These are phyloP conservation scores for Ambrosia hybrid DNA, from an alignment of 140 eudicot genomes.

Conservation along the genomic window DNA sequence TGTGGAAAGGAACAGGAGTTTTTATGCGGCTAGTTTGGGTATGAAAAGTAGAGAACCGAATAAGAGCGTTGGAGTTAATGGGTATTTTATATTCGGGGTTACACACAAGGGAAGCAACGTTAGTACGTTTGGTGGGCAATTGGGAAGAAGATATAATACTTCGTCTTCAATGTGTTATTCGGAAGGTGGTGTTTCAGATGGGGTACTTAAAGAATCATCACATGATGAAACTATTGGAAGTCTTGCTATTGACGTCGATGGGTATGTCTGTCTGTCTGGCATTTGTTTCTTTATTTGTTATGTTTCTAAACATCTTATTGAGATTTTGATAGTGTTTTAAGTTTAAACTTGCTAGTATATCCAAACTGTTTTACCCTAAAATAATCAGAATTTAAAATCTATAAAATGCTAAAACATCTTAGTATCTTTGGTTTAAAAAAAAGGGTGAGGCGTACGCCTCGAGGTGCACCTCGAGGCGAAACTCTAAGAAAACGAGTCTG, in stretches of 20 bases:
- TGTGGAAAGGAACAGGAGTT: conserved; percentile 41
- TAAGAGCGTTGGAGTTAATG: conserved; percentile 25
- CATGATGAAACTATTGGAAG: conserved; percentile 48
- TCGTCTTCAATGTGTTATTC: conserved; percentile 54
- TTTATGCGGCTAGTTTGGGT: conserved; percentile 42
- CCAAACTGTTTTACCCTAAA: not conserved
- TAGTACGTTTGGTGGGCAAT: conserved; percentile 24
- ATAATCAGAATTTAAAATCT: not conserved
- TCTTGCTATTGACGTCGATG: conserved; percentile 53
- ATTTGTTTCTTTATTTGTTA: not conserved
- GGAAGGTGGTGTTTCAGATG: conserved; percentile 44
- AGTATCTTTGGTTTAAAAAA: not conserved
- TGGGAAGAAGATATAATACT: conserved; percentile 28
- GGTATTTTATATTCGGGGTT: conserved; percentile 43
- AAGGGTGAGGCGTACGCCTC: no score
- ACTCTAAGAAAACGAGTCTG: no score
- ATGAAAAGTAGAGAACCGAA: conserved; percentile 45
- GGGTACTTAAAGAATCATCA: conserved; percentile 45
- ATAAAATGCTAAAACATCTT: not conserved
- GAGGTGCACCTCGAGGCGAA: no score
- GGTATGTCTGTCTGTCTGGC: conserved; percentile 39
- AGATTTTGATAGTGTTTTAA: not conserved
- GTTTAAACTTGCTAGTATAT: not conserved
- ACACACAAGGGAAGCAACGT: conserved; percentile 21
- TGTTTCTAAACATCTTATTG: not conserved